Evolutionary conservation across 805 yeast genomes (phyloP), one percentile per base, ranked within the genome.

Genomic region (Cyberlindnera maritima): DNA sequence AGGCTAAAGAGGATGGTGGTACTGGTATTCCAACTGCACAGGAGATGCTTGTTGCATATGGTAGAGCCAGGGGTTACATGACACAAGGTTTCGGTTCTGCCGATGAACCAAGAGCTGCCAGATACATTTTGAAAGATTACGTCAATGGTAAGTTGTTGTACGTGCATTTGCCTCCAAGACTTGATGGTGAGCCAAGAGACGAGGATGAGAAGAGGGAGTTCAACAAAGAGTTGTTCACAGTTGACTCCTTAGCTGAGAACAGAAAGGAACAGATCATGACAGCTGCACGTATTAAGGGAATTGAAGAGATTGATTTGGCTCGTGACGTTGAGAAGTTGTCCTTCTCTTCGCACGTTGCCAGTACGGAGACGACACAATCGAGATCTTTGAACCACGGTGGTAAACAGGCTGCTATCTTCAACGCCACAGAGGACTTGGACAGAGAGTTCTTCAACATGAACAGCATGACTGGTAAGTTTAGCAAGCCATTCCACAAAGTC

Each of bases 71-170:
- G 69, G 99, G 99, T 59, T 94, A 81, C 65, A 91, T 89, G 95
- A 87, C 97, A 0, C 97, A 95, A 66, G 96, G 96, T 62, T 91
- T 88, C 62, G 98, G 98, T 62, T 81, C 89, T 56, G 98, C 99
- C 3, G 99, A 94, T 72, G 95, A 90, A 65, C 82, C 96, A 36
- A 79, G 99, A 66, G 96, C 99, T 13, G 83, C 97, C 36, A 78
- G 99, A 65, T 86, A 88, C 57, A 80, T 94, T 44, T 75, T 94
- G 63, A 94, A 94, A 67, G 99, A 94, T 66, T 94, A 90, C 59
- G 97, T 95, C 23, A 88, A 80, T 65, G 99, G 98, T 54, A 91
- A 89, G 65, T 71, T 94, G 47, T 71, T 89, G 40, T 91, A 77
- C 62, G 83, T 88, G 36, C 83, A 81, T 53, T 97, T 98, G 14